Conservation (phyloP, 1,139 yeast genomes). For the Diutina scorzettiae region DNA sequence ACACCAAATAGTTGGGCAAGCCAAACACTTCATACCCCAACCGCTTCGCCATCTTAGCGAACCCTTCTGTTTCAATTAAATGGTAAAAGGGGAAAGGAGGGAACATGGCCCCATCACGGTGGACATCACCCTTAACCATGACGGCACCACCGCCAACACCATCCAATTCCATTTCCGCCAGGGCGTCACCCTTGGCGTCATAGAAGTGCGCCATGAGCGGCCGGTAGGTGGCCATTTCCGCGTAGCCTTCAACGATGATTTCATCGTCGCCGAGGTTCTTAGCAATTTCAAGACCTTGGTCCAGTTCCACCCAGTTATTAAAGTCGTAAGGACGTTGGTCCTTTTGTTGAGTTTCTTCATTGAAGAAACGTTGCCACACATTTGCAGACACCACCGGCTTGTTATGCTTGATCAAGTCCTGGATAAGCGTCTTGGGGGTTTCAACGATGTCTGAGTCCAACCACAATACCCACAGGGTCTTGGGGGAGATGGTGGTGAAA, state of each 20-base stretch:
- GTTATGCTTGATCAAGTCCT: conserved; percentile 79
- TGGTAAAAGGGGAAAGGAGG: conserved; percentile 97
- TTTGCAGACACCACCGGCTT: conserved; percentile 85
- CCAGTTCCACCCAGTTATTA: conserved; percentile 94
- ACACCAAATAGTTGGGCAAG: conserved; percentile 86
- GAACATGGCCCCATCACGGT: conserved; percentile 98
- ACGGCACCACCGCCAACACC: conserved; percentile 98
- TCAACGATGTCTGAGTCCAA: conserved; percentile 89
- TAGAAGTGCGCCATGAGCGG: conserved; percentile 90
- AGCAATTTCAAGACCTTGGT: conserved; percentile 71
- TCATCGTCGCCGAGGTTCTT: conserved; percentile 68
- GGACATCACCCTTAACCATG: conserved; percentile 91
- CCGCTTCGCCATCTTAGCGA: conserved; percentile 95
- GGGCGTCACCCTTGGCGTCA: conserved; percentile 47
- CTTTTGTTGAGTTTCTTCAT: conserved; percentile 43
- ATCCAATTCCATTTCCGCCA: conserved; percentile 68
- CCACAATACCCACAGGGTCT: conserved; percentile 94
- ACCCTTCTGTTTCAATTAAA: conserved; percentile 94
- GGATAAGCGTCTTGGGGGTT: conserved; percentile 68
- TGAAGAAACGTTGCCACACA: conserved; percentile 72
- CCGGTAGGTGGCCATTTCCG: conserved; percentile 87
- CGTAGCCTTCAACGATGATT: conserved; percentile 84
- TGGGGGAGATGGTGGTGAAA: conserved; percentile 81
- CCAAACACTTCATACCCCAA: conserved; percentile 87
- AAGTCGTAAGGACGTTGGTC: conserved; percentile 82